Conservation (phyloP, 2,329 filamentous ascomycete genomes). For the Trichoderma guizhouense region DNA sequence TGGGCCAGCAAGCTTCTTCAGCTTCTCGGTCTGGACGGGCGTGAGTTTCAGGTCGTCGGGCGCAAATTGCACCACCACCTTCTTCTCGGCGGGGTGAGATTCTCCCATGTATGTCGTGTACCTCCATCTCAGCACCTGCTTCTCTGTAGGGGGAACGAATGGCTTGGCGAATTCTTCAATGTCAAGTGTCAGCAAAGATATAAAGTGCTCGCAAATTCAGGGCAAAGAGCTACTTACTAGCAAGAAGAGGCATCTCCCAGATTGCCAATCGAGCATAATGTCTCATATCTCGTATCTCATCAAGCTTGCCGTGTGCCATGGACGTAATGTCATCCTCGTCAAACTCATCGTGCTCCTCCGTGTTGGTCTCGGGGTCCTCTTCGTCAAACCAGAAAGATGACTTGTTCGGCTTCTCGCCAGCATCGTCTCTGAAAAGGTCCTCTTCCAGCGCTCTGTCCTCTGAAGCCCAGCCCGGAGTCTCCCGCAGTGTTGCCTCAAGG, state of each 20-base stretch:
- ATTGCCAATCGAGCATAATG: conserved; percentile 83
- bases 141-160: conserved; percentile 65
- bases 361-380: conserved; percentile 46
- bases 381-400: conserved; percentile 48
- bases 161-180: conserved; percentile 73
- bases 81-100: conserved; percentile 82
- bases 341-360: conserved; percentile 59
- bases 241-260: conserved; percentile 93
- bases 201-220: neutral
- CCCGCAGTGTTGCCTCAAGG: conserved; percentile 28
- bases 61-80: conserved; percentile 90
- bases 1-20: conserved; percentile 80
- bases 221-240: conserved; percentile 54
- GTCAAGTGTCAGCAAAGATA: neutral
- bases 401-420: conserved; percentile 34
- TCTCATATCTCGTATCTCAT: conserved; percentile 82
- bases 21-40: conserved; percentile 67
- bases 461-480: conserved; percentile 29
- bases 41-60: conserved; percentile 69
- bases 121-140: conserved; percentile 81
- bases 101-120: conserved; percentile 98
- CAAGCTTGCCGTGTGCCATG: conserved; percentile 80
- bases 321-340: conserved; percentile 81
- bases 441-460: conserved; percentile 34
- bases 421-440: conserved; percentile 31